Evolutionary conservation across 2,329 filamentous ascomycete genomes (phyloP), one percentile per base, ranked within the genome.

Genomic region (Trichophyton equinum): DNA sequence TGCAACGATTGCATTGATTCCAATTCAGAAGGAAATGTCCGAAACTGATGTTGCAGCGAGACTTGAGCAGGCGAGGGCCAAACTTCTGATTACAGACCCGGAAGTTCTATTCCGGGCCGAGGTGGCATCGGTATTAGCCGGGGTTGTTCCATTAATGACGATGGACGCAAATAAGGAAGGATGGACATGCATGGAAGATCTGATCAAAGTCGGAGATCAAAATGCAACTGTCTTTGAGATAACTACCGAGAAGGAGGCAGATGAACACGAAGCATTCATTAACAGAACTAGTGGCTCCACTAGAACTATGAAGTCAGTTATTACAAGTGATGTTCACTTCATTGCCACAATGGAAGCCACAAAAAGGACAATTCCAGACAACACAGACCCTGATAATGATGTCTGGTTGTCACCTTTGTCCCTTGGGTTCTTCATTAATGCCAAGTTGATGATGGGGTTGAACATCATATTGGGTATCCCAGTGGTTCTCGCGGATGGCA

Each of bases 391-490:
- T 0, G 57, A 62, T 27, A 61, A 57, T 2, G 67, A 69, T 49
- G 62, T 66, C 20, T 69, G 68, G 67, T 38, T 68, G 18, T 66
- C 68, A 1, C 64, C 64, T 1, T 58, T 67, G 7, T 67, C 68
- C 3, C 62, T 69, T 9, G 68, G 66, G 2, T 69, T 68, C 53
- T 67, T 67, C 57, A 69, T 69, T 62, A 69, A 69, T 57, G 64
- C 68, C 11, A 70, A 69, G 53, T 64, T 69, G 18, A 60, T 65
- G 59, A 67, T 70, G 46, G 64, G 65, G 1, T 60, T 69, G 7
- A 70, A 70, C 60, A 66, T 70, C 51, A 55, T 68, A 1, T 61
- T 69, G 15, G 67, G 68, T 9, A 68, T 69, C 36, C 68, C 67
- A 7, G 68, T 69, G n/a, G 61, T 69, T 7, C 60, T 69, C 5